Percentiles rank a stretch among this genome's conserved stretches.
phyloP scores from a whole-genome alignment of 768 basidiomycete genomes.

The Agaricus subrufescens region DNA sequence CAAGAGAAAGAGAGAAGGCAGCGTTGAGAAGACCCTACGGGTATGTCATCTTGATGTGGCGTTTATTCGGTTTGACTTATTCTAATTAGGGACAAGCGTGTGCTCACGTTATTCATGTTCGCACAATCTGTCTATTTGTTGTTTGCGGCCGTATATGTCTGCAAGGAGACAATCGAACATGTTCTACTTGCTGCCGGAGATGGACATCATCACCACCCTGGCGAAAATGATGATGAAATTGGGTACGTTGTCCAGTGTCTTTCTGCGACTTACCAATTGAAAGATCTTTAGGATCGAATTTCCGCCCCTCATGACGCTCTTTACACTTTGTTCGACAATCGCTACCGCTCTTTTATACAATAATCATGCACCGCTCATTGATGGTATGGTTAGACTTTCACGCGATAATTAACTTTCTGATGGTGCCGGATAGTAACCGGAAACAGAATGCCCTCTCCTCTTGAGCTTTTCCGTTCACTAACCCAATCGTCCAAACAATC shows the following conservation, averaged over 20 bases:
- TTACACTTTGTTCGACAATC: slow-evolving; percentile 54
- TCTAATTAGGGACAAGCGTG: slow-evolving; percentile 50
- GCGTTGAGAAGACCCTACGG: slow-evolving; percentile 61
- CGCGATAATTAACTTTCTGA: neutral
- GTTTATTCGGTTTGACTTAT: slow-evolving; percentile 6
- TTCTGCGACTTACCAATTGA: neutral
- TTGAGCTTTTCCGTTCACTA: slow-evolving; percentile 42
- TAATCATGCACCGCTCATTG: slow-evolving; percentile 63
- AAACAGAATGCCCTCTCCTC: slow-evolving; percentile 55
- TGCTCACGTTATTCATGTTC: slow-evolving; percentile 73
- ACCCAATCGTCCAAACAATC: slow-evolving; percentile 27
- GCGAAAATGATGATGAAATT: slow-evolving; percentile 47
- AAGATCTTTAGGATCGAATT: slow-evolving; percentile 54
- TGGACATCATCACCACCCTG: slow-evolving; percentile 62
- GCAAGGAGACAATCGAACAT: slow-evolving; percentile 96
- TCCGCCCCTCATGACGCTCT: slow-evolving; percentile 50
- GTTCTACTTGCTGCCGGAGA: slow-evolving; percentile 63
- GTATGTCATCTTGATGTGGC: slow-evolving; percentile 17
- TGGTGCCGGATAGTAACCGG: slow-evolving; percentile 42
- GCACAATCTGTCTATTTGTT: slow-evolving; percentile 91
- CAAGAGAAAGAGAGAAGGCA: slow-evolving; percentile 21
- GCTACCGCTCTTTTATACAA: slow-evolving; percentile 53
- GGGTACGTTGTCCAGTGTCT: slow-evolving; percentile 23
- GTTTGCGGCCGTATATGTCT: slow-evolving; percentile 93
- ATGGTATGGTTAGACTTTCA: slow-evolving; percentile 30